Base-by-base conservation (phyloP, 805 yeast genomes). In the Hanseniaspora singularis region DNA sequence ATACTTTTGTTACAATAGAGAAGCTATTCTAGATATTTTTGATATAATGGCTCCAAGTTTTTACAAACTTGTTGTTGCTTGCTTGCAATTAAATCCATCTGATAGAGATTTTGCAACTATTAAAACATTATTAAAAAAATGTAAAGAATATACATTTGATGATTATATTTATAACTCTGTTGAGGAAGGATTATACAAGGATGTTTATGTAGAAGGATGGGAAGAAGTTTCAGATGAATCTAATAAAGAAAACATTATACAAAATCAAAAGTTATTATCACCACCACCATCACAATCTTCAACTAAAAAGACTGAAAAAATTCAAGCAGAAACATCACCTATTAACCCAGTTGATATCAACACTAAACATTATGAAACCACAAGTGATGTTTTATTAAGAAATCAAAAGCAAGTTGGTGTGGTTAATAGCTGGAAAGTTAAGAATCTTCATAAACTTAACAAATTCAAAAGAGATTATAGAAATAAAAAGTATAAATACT, bases 11-110 rank as follows among this genome's bases (percentile, higher is more conserved):
- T 74, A 81, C 28, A 83, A 84, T 56, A 74, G 96, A 54, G 96
- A 89, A 62, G 81, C 94, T 1, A 67, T 89, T 39, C 87, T 86
- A 64, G 97, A 89, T 64, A 82, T 87, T 34, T 89, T 88, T 61
- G 87, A 95, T 15, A 69, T 87, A 4, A 80, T 89, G 86, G 76
- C 92, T 44, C 77, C 76, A 44, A 96, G 87, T 57, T 72, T 87
- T 56, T 89, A 86, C 59, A 76, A 81, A n/a, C 94, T 84, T 0
- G 70, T 88, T 58, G 73, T 95, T 49, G 74, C 75, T 53, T 72
- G 82, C 51, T 68, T 89, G 48, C 80, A 94, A 11, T 73, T 89
- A 49, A 95, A 88, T 64, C 97, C 97, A 0, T 71, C 72, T 23
- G 85, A 88, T 64, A 77, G 97, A 57, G 79, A 79, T 55, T 66